A percentile compares a stretch with the other conserved stretches of the same genome.
These are phyloP conservation scores for Schrenkiella parvula DNA, from an alignment of 345 rosid genomes.

Conservation along the genomic window DNA sequence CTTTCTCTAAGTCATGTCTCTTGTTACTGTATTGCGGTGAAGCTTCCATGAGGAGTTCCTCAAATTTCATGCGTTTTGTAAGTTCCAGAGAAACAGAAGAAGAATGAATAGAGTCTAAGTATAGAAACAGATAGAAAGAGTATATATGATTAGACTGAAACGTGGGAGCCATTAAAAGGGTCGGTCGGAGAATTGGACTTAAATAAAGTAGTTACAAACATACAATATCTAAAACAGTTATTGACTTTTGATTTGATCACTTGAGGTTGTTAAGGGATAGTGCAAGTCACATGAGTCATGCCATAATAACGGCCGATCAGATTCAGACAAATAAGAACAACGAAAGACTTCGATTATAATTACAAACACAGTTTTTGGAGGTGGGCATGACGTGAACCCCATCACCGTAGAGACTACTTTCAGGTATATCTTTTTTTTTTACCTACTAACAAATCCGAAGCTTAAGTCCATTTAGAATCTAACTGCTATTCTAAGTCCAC, in stretches of 20 bases:
- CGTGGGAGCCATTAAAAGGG: constrained; percentile 55
- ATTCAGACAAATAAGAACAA: constrained; percentile 24
- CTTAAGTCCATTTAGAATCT: too few species aligned
- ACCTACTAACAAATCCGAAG: neutral
- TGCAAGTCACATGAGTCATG: constrained; percentile 30
- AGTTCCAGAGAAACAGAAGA: neutral
- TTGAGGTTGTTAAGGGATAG: constrained; percentile 26
- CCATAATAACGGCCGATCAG: constrained; percentile 27
- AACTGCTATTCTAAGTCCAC: neutral
- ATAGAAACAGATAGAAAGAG: constrained; percentile 1
- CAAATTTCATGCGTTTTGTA: constrained; percentile 58
- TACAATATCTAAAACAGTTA: neutral
- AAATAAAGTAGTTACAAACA: constrained; percentile 4
- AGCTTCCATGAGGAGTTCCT: constrained; percentile 61
- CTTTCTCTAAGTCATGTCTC: constrained; percentile 45
- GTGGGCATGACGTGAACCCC: constrained; percentile 52
- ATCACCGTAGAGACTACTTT: constrained; percentile 36
- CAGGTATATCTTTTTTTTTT: neutral
- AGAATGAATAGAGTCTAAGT: neutral
- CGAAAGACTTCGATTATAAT: constrained; percentile 31
- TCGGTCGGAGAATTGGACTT: constrained; percentile 24
- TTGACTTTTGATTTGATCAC: constrained; percentile 17
- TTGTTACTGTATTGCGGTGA: constrained; percentile 40
- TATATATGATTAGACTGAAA: constrained; percentile 20
- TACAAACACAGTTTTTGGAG: constrained; percentile 9